Evolutionary conservation across 129 eudicot species (phyloP).

Genomic region (Gnaphalium uliginosum): DNA sequence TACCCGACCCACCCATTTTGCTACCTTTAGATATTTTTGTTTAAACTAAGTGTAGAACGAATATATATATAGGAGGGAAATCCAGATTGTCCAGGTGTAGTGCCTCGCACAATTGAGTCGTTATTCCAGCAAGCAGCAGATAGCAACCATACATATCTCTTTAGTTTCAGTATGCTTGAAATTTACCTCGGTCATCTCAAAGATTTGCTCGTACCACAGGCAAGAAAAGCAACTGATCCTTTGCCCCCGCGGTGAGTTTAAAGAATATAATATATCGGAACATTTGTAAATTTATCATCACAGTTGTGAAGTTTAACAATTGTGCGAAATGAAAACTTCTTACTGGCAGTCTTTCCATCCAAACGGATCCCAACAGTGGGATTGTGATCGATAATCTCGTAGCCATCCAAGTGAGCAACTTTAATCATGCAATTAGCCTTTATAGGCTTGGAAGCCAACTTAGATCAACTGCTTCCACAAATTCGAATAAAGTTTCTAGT

Average conservation of each 20-base stretch:
- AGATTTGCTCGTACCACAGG: slow-evolving; percentile 66
- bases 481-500: slow-evolving; percentile 74
- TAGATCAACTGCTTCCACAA: slow-evolving; percentile 74
- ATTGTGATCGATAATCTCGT: slow-evolving; percentile 76
- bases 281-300: not conserved
- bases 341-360: slow-evolving; percentile 63
- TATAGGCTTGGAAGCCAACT: slow-evolving; percentile 65
- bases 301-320: not conserved
- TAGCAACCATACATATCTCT: slow-evolving; percentile 40
- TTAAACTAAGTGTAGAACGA: not conserved
- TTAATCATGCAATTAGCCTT: slow-evolving; percentile 62
- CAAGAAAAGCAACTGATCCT: slow-evolving; percentile 38
- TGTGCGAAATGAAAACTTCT: slow-evolving; percentile 20
- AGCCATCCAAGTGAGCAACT: slow-evolving; percentile 58
- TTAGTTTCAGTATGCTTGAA: slow-evolving; percentile 76
- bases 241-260: slow-evolving; percentile 36
- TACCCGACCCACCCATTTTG: not conserved
- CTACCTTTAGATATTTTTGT: not conserved
- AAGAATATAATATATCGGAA: not conserved
- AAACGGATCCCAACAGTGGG: slow-evolving; percentile 62
- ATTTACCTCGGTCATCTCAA: slow-evolving; percentile 68
- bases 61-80: slow-evolving; percentile 54
- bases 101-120: slow-evolving; percentile 59
- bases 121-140: slow-evolving; percentile 56
- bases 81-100: slow-evolving; percentile 59